Evolutionary conservation across 257 asterid genomes (phyloP).

Genomic region (Lavandula angustifolia): DNA sequence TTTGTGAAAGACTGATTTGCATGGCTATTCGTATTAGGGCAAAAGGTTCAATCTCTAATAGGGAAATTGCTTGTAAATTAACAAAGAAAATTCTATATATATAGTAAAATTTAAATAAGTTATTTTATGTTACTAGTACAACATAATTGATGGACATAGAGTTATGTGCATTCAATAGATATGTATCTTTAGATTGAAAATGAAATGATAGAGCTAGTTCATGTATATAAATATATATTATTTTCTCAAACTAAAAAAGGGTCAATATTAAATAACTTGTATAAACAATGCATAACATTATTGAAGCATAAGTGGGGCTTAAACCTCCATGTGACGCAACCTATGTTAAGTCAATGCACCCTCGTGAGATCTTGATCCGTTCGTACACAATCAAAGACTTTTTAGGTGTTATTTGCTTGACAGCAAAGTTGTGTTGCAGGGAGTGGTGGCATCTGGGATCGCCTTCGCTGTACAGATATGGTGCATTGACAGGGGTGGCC

Average conservation of each 20-base stretch:
- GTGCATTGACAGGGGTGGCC: conserved; percentile 99
- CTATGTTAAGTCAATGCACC: conserved; percentile 33
- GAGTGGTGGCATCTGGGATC: conserved; percentile 97
- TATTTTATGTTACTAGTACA: background rate
- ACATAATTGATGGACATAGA: conserved; percentile 15
- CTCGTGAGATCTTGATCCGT: background rate
- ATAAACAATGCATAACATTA: conserved; percentile 14
- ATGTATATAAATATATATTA: conserved; percentile 7
- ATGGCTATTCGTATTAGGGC: too few species aligned
- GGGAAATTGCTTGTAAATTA: too few species aligned
- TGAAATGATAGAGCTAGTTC: conserved; percentile 9
- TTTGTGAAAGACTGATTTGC: too few species aligned
- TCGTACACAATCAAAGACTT: background rate
- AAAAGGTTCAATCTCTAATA: too few species aligned
- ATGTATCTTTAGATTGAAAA: conserved; percentile 4
- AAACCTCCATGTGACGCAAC: conserved; percentile 23
- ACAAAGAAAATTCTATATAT: too few species aligned
- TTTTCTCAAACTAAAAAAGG: background rate
- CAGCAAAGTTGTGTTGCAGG: conserved; percentile 53
- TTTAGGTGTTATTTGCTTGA: background rate
- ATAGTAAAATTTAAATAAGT: too few species aligned
- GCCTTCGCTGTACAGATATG: conserved; percentile 99
- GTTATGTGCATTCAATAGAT: background rate
- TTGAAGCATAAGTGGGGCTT: conserved; percentile 29
- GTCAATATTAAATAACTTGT: conserved; percentile 33